phyloP scores from a whole-genome alignment of 176 grass and related monocot species.

The Cenchrus purpureus region DNA sequence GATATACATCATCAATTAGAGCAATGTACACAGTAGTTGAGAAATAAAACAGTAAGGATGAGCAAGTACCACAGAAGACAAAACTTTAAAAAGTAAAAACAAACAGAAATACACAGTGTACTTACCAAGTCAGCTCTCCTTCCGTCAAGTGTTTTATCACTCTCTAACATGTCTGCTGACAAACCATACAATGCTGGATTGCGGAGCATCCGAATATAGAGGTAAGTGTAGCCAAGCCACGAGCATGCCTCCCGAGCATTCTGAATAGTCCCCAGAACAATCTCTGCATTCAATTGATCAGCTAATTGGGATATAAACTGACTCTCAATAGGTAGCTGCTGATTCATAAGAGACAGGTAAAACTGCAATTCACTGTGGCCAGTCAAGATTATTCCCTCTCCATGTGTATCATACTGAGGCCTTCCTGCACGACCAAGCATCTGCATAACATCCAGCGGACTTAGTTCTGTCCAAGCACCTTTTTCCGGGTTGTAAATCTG shows the following conservation, averaged over 20 bases:
- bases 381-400: slow-evolving; percentile 95
- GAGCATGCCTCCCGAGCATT: slow-evolving; percentile 92
- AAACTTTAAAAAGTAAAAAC: not conserved
- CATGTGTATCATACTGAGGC: slow-evolving; percentile 93
- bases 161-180: slow-evolving; percentile 72
- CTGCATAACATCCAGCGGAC: slow-evolving; percentile 97
- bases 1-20: no score
- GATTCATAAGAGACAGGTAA: slow-evolving; percentile 97
- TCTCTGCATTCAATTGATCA: slow-evolving; percentile 96
- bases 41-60: no score
- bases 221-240: slow-evolving; percentile 92
- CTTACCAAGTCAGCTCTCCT: slow-evolving; percentile 94
- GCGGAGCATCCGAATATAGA: slow-evolving; percentile 90
- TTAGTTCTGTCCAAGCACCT: slow-evolving; percentile 96
- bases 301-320: slow-evolving; percentile 89
- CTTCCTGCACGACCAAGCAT: slow-evolving; percentile 98
- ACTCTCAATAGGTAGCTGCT: slow-evolving; percentile 93
- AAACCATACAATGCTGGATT: slow-evolving; percentile 95
- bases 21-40: no score
- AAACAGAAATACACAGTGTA: slow-evolving; percentile 32
- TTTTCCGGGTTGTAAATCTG: slow-evolving; percentile 99
- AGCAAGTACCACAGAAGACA: no score
- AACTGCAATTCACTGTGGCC: slow-evolving; percentile 93
- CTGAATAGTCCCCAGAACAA: slow-evolving; percentile 92
- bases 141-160: slow-evolving; percentile 81